Base-by-base conservation (phyloP, 163 green algal genomes). In the Scenedesmus sp. region DNA sequence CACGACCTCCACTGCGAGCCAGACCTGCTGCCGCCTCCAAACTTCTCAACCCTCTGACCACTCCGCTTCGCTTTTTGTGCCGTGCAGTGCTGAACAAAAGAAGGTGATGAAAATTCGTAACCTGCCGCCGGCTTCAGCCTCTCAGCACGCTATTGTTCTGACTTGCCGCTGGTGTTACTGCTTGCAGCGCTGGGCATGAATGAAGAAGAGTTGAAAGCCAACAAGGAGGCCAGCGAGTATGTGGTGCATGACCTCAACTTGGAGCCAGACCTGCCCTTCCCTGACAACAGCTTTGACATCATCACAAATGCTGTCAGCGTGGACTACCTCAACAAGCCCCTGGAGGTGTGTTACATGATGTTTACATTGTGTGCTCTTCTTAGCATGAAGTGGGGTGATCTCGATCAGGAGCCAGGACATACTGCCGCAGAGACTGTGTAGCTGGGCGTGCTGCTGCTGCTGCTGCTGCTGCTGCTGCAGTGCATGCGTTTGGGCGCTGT, bases 141-240 rank as follows among this genome's bases (percentile, higher is more conserved):
- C 34, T 46, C 34, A 46, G 34, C 34, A 46, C 34, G 34, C 34
- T 46, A 46, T 46, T 46, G 34, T 46, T 46, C 34, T 46, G 34
- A 46, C 34, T 46, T 46, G 34, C 34, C 34, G 34, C 34, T 46
- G 34, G 34, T 46, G 34, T 46, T 46, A 46, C 34, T 64, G 9
- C 16, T 60, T 34, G 90, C 95, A 93, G 98, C 96, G 4, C 94
- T 99, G 77, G 98, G 98, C 79, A 99, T 99, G 95, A 99, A 99
- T 91, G 95, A 96, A 52, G 94, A 96, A 18, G 98, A 99, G 95
- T 94, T 99, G 34, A 82, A 92, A 4, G 82, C 88, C 54, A 99
- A 99, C 94, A 56, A 87, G 20, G 93, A 95, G 55, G 59, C 87
- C 46, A 90, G 12, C 13, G 90, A 90, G 67, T 90, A 83, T 13